Evolutionary conservation across 352 stramenopile species (phyloP), one percentile per base, ranked within the genome.

Genomic region (Globisporangium recalcitrans): DNA sequence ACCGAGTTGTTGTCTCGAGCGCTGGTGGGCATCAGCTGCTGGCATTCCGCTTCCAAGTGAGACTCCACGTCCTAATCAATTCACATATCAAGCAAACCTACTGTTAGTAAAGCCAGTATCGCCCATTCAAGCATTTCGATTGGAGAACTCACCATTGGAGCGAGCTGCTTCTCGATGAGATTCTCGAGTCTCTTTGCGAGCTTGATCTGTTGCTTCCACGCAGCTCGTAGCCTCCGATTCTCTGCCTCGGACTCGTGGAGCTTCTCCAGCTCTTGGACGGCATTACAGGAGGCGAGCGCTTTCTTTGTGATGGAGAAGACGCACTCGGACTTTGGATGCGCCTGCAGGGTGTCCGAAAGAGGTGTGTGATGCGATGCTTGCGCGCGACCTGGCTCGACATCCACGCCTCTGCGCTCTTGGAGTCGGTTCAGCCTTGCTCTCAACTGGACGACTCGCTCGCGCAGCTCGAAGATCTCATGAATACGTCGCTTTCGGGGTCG

Each of bases 131-230:
- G 9, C 10, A 44, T 1, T 1, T 44, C 9, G 36, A 7, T 10
- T 2, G 29, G 4, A 3, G 24, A 19, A 27, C 52, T 38, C 14
- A 59, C 52, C 32, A 31, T 47, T 11, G 21, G 7, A 19, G n/a
- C 31, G 4, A 54, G n/a, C 11, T 40, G 40, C 22, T 73, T 70
- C 44, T 78, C 62, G 49, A 81, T 46, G 22, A 82, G 69, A 40
- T 71, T 65, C 44, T 82, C 74, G 11, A 82, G 63, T 13, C 52
- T 70, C 59, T 78, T 77, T 26, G 70, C 61, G 63, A 83, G 60
- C 49, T 79, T 72, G 60, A 80, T 70, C 58, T 83, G 75, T 19
- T 65, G 54, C 49, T 76, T 59, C 40, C 77, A 38, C 21, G 63
- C 65, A 8, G 58, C 65, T 40, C 79, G 77, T 10, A 83, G 71